phyloP scores from a whole-genome alignment of 192 early-diverging fungal genomes.

The Linnemannia exigua region DNA sequence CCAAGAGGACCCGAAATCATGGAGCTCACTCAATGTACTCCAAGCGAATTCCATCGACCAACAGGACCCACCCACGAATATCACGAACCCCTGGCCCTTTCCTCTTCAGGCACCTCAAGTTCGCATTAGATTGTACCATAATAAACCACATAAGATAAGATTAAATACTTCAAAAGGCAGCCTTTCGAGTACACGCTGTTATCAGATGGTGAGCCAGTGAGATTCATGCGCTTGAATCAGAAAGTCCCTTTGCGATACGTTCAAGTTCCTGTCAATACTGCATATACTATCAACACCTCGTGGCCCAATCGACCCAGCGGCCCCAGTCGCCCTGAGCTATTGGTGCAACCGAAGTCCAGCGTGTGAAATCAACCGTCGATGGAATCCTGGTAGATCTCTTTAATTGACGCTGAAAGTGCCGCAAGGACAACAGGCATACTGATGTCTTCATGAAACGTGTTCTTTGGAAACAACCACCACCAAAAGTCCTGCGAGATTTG shows the following conservation, averaged over 20 bases:
- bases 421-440: neutral
- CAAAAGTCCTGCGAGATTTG: neutral
- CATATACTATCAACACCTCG: no score
- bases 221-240: no score
- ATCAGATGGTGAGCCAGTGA: no score
- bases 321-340: no score
- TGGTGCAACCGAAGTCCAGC: neutral
- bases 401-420: neutral
- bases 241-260: no score
- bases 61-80: neutral
- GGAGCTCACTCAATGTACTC: neutral
- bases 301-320: no score
- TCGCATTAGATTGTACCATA: slow-evolving; percentile 4
- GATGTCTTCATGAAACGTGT: neutral
- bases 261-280: no score
- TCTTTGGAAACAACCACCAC: neutral
- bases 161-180: no score
- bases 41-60: neutral
- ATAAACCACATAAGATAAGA: neutral
- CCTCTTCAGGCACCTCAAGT: neutral
- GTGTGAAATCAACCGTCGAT: neutral
- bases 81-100: neutral
- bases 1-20: no score
- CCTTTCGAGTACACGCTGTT: no score
- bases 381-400: neutral